Evolutionary conservation across 495 filamentous ascomycete species (phyloP), one percentile per base, ranked within the genome.

Genomic region (Letharia columbiana): DNA sequence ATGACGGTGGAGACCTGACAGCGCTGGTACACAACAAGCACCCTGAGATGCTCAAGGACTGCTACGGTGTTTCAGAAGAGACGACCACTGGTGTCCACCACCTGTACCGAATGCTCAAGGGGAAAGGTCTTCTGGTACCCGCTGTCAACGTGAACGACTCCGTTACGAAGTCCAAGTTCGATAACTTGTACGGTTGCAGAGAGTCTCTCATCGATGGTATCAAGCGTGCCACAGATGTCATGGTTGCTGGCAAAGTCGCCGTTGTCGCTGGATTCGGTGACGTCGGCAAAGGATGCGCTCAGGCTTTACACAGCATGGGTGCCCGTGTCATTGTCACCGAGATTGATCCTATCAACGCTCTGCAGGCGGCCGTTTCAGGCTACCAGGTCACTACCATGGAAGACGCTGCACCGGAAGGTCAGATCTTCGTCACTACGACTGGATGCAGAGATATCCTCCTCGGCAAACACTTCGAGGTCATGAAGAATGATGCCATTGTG

Each of bases 61-160:
- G 94, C 90, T 98, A 86, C 80, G 94, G 94, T 84, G 83, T 98
- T 72, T 97, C 93, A 41, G 94, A 98, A 86, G 94, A 98, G 87
- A 98, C 94, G 73, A 98, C 94, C 77, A 98, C 94, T 61, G 94
- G 94, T 84, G 94, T 98, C 73, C 94, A 98, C 88, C 94, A 98
- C 82, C 85, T 98, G 57, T 98, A 98, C 88, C 83, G 86, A 72
- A 97, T 97, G 92, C 79, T 98, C 77, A 98, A 98, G 87, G 85
- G 88, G 63, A 84, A 86, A 77, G 87, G 87, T 77, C 91, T 98
- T 69, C 88, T 95, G 61, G 89, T 96, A 68, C 94, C 94, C 66
- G 86, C 95, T 77, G 92, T 98, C 87, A 98, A 98, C 80, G 94
- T 98, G 83, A 98, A 98, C 83, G 92, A 97, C 85, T 90, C 89